Evolutionary conservation across 768 basidiomycete genomes (phyloP).

Genomic region (Suillus cothurnatus): DNA sequence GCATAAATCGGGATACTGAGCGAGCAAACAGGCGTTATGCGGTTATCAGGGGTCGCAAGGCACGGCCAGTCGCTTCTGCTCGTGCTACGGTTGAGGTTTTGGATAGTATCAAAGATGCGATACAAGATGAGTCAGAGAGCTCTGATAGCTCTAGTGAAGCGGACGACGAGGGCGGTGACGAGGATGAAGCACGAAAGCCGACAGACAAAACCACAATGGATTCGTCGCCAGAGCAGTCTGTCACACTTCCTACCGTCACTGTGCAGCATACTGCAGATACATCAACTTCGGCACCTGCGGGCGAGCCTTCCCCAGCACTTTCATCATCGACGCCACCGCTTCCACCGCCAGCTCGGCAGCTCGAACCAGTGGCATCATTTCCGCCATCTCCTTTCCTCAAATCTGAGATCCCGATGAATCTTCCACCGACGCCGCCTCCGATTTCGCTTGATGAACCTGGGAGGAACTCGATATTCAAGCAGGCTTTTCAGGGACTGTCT

Average conservation of each 20-base stretch:
- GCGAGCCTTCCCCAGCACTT: constrained; percentile 11
- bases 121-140: constrained; percentile 80
- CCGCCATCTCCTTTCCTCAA: constrained; percentile 61
- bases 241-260: constrained; percentile 26
- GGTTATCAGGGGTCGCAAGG: constrained; percentile 83
- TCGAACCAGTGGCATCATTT: constrained; percentile 24
- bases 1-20: constrained; percentile 74
- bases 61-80: constrained; percentile 88
- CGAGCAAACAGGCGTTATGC: constrained; percentile 77
- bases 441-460: constrained; percentile 55
- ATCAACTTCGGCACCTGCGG: constrained; percentile 30
- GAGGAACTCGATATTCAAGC: constrained; percentile 76
- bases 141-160: constrained; percentile 69
- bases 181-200: constrained; percentile 45
- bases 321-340: constrained; percentile 26
- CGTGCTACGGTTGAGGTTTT: constrained; percentile 87
- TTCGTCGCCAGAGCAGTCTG: constrained; percentile 36
- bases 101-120: constrained; percentile 88
- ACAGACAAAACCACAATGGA: constrained; percentile 26
- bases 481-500: constrained; percentile 50
- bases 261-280: constrained; percentile 14
- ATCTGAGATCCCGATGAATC: constrained; percentile 38
- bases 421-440: constrained; percentile 47
- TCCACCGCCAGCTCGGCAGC: constrained; percentile 27
- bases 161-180: constrained; percentile 67